These are phyloP conservation scores for Blastocladiella britannica DNA, from an alignment of 192 early-diverging fungal species.

Conservation along the genomic window DNA sequence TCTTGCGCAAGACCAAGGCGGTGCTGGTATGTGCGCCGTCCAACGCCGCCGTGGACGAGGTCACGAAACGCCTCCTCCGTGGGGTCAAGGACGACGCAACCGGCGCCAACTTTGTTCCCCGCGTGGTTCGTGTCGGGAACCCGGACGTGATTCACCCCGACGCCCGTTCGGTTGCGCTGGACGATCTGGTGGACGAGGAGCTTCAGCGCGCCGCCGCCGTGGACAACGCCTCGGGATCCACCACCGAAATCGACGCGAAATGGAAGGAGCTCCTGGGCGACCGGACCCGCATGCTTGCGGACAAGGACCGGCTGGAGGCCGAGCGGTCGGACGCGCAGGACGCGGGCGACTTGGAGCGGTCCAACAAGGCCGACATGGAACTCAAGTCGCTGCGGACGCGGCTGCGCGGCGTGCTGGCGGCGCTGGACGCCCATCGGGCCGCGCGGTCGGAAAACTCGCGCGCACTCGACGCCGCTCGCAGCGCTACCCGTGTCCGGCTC, in stretches of 20 bases:
- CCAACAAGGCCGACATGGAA: constrained; percentile 20
- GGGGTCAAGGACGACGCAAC: constrained; percentile 39
- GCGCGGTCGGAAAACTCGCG: constrained; percentile 6
- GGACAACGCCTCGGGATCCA: neutral
- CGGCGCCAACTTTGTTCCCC: constrained; percentile 36
- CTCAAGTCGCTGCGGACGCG: constrained; percentile 14
- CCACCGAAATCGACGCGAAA: neutral
- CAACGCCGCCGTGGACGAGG: constrained; percentile 92
- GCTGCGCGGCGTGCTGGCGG: constrained; percentile 10
- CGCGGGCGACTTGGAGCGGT: constrained; percentile 11
- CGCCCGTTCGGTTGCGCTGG: neutral
- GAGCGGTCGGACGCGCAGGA: neutral
- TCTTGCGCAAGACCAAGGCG: constrained; percentile 20
- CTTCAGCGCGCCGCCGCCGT: neutral
- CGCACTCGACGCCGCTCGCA: constrained; percentile 23
- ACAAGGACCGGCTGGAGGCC: neutral
- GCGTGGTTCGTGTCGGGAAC: constrained; percentile 5
- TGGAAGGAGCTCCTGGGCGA: neutral
- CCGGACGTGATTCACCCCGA: neutral
- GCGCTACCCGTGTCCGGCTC: constrained; percentile 37
- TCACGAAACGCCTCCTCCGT: constrained; percentile 59
- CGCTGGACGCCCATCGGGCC: constrained; percentile 13
- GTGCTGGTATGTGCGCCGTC: constrained; percentile 84
- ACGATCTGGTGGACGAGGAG: neutral
- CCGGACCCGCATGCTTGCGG: neutral